These are phyloP conservation scores for Termitomyces sp. DNA, from an alignment of 768 basidiomycete genomes.

Conservation along the genomic window DNA sequence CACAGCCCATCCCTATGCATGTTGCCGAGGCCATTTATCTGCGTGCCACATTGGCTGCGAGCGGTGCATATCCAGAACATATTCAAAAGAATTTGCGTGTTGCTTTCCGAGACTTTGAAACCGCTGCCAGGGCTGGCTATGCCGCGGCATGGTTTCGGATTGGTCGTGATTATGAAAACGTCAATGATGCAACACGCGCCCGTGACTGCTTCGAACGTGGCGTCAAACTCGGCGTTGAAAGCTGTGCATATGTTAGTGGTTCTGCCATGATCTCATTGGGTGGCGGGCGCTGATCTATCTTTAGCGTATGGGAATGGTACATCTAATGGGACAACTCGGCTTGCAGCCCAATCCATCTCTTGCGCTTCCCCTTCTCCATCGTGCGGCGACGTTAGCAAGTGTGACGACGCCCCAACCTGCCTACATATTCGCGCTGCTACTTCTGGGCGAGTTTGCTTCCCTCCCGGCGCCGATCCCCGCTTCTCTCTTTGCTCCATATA, in stretches of 20 bases:
- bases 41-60: constrained; percentile 66
- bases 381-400: constrained; percentile 70
- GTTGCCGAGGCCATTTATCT: constrained; percentile 73
- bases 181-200: constrained; percentile 68
- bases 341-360: constrained; percentile 43
- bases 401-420: constrained; percentile 81
- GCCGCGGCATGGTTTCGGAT: constrained; percentile 86
- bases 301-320: constrained; percentile 92
- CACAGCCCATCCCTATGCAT: constrained; percentile 29
- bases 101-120: constrained; percentile 90
- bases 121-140: constrained; percentile 72
- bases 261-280: neutral
- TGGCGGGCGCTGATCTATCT: neutral
- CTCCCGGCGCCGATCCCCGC: constrained; percentile 43
- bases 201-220: constrained; percentile 87
- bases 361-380: constrained; percentile 69
- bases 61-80: constrained; percentile 65
- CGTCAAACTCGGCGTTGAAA: constrained; percentile 64
- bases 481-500: constrained; percentile 45
- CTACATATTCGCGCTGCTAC: constrained; percentile 83
- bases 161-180: constrained; percentile 88
- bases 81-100: constrained; percentile 61
- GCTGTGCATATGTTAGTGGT: constrained; percentile 69
- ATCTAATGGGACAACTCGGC: constrained; percentile 82
- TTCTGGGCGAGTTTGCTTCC: constrained; percentile 79